A percentile compares a stretch with the other conserved stretches of the same genome.
Evolutionary conservation across 1,284 basidiomycete species (phyloP).

Genomic region (Schizophyllum commune): DNA sequence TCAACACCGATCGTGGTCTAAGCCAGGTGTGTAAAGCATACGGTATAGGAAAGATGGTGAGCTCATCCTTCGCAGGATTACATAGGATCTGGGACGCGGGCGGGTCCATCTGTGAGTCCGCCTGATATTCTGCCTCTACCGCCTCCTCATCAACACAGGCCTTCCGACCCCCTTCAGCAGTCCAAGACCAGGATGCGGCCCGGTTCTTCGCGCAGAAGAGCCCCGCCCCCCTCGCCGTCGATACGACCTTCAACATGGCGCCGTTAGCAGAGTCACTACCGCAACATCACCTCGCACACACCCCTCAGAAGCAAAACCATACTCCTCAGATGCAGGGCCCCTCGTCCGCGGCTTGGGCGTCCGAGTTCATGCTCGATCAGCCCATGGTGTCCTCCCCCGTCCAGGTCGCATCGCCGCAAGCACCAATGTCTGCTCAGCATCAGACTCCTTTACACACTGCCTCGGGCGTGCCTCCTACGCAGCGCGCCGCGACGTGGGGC

Average conservation of each 20-base stretch:
- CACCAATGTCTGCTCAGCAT: background rate
- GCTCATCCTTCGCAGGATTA: constrained; percentile 43
- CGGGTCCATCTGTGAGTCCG: constrained; percentile 51
- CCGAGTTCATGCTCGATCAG: constrained; percentile 48
- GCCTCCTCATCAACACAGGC: too few relatives aligned
- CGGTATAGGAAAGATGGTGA: background rate
- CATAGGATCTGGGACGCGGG: constrained; percentile 41
- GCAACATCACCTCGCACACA: constrained; percentile 13
- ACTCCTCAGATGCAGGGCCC: constrained; percentile 14
- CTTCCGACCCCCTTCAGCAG: constrained; percentile 50
- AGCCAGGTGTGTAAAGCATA: constrained; percentile 50
- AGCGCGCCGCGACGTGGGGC: background rate
- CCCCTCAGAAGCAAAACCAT: constrained; percentile 1
- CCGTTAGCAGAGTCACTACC: constrained; percentile 51
- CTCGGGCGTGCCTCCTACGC: background rate
- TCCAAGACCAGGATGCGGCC: constrained; percentile 55
- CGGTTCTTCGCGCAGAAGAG: constrained; percentile 48
- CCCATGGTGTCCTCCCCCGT: constrained; percentile 2
- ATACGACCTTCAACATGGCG: constrained; percentile 47
- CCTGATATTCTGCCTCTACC: too few relatives aligned
- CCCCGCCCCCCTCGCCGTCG: constrained; percentile 24
- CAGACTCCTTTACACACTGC: background rate
- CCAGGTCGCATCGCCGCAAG: background rate
- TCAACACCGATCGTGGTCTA: constrained; percentile 69
- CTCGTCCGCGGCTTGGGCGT: constrained; percentile 41